These are phyloP conservation scores for Suillus spraguei DNA, from an alignment of 768 basidiomycete genomes.

Conservation along the genomic window DNA sequence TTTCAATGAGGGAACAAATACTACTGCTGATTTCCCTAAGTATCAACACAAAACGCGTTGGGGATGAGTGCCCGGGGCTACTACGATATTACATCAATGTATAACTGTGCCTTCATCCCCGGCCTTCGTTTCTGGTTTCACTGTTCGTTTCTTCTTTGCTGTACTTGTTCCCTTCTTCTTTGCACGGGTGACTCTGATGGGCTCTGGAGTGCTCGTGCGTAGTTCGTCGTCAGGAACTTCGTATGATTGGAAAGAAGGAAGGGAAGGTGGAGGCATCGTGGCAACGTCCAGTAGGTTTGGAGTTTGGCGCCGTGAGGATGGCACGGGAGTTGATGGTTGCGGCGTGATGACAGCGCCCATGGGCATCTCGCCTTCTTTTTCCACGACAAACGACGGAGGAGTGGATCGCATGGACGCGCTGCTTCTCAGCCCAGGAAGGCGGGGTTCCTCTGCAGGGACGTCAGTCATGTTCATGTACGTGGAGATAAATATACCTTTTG, in stretches of 20 bases:
- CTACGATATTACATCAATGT: neutral
- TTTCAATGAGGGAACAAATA: neutral
- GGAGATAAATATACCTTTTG: slow-evolving; percentile 29
- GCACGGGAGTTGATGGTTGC: slow-evolving; percentile 29
- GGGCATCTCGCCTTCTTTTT: slow-evolving; percentile 88
- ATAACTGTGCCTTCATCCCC: neutral
- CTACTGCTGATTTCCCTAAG: neutral
- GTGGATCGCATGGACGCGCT: slow-evolving; percentile 40
- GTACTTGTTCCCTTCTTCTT: slow-evolving; percentile 60
- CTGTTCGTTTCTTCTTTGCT: slow-evolving; percentile 70
- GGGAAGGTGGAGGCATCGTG: slow-evolving; percentile 38
- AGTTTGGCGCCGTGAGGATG: slow-evolving; percentile 28
- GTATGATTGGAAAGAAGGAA: slow-evolving; percentile 52
- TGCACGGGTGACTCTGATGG: slow-evolving; percentile 73
- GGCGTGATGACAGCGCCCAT: slow-evolving; percentile 42
- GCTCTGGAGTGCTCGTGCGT: slow-evolving; percentile 60
- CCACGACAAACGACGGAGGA: slow-evolving; percentile 59
- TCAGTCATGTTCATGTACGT: slow-evolving; percentile 21
- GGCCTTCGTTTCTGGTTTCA: slow-evolving; percentile 21
- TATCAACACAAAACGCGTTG: neutral
- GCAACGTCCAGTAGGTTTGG: slow-evolving; percentile 31
- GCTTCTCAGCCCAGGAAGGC: slow-evolving; percentile 48
- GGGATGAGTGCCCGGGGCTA: neutral
- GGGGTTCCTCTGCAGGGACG: slow-evolving; percentile 38
- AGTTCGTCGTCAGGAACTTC: slow-evolving; percentile 50